Conservation (phyloP, 352 stramenopile genomes). For the Plasmopara viticola region DNA sequence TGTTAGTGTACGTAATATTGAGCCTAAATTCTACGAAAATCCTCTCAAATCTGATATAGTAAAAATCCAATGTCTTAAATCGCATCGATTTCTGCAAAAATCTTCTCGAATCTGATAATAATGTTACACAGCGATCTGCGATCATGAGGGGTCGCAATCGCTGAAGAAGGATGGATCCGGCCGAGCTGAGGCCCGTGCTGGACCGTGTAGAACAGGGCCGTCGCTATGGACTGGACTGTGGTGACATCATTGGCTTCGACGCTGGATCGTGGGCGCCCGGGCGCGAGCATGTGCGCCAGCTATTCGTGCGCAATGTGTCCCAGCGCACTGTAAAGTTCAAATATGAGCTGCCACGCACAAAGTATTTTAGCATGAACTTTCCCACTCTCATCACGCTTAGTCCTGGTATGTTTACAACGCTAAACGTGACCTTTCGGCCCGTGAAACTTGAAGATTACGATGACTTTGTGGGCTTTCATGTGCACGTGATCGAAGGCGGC, state of each 20-base stretch:
- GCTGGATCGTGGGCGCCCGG: slow-evolving; percentile 86
- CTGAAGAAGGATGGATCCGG: slow-evolving; percentile 3
- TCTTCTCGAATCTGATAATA: too few relatives aligned
- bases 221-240: slow-evolving; percentile 71
- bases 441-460: slow-evolving; percentile 88
- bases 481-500: slow-evolving; percentile 78
- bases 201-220: slow-evolving; percentile 66
- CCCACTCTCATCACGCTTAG: slow-evolving; percentile 84
- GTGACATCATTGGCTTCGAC: slow-evolving; percentile 84
- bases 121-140: neutral
- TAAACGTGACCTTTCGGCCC: slow-evolving; percentile 89
- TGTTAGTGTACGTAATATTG: too few relatives aligned
- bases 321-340: slow-evolving; percentile 87
- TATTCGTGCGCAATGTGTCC: slow-evolving; percentile 89
- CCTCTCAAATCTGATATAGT: too few relatives aligned
- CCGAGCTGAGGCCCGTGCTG: slow-evolving; percentile 38
- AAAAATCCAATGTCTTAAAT: too few relatives aligned
- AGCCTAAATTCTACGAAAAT: too few relatives aligned
- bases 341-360: slow-evolving; percentile 87
- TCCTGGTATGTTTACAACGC: slow-evolving; percentile 74
- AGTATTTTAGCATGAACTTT: slow-evolving; percentile 93
- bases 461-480: slow-evolving; percentile 87
- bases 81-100: too few relatives aligned
- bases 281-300: slow-evolving; percentile 87
- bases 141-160: slow-evolving; percentile 20